Percentiles rank a stretch among this genome's conserved stretches.
Conservation (phyloP, 306 rosid species). For the Calophaca sinica region DNA sequence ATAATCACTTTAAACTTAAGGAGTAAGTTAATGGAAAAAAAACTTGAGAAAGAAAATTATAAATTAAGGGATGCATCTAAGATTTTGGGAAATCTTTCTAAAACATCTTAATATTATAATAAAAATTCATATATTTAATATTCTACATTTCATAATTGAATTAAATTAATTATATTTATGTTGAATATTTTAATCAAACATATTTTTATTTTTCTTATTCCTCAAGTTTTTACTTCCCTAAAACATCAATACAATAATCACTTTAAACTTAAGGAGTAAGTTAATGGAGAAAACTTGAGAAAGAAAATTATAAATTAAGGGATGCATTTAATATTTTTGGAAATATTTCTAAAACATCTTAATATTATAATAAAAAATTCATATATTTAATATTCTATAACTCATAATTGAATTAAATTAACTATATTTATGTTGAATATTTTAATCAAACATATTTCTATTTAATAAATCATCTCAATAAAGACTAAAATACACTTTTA, state of each 20-base stretch:
- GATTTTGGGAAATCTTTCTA: no score
- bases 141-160: no score
- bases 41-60: background rate
- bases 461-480: background rate
- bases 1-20: background rate
- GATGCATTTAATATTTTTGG: background rate
- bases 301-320: background rate
- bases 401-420: background rate
- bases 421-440: background rate
- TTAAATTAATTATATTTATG: no score
- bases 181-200: no score
- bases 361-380: background rate
- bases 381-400: no score
- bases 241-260: background rate
- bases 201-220: background rate
- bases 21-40: background rate
- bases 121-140: no score
- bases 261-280: background rate
- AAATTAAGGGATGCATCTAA: no score
- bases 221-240: background rate
- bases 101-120: no score
- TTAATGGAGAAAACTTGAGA: background rate
- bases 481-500: no score
- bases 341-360: background rate
- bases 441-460: no score